Evolutionary conservation across 2,329 filamentous ascomycete species (phyloP).

Genomic region (Neonectria punicea): DNA sequence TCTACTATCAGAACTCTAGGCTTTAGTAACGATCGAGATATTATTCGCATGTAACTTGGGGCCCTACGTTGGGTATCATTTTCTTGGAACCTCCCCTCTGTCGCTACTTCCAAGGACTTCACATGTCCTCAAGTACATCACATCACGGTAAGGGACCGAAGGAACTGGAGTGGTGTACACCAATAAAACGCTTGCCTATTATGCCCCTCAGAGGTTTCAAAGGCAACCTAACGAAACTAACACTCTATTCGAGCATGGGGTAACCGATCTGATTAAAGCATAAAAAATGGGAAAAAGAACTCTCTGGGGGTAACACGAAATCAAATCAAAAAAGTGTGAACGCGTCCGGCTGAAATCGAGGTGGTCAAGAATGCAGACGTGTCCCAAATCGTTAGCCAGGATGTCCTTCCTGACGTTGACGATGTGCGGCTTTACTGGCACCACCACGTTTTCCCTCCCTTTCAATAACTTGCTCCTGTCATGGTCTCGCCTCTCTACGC

Average conservation of each 20-base stretch:
- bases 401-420: conserved; percentile 4
- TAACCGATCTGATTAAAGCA: conserved; percentile 52
- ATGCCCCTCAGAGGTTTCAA: conserved; percentile 36
- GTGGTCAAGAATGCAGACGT: conserved; percentile 22
- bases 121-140: not conserved
- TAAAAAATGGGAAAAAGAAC: conserved; percentile 49
- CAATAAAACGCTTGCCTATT: conserved; percentile 19
- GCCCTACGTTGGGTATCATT: not conserved
- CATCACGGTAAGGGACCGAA: not conserved
- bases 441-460: conserved; percentile 17
- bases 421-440: conserved; percentile 10
- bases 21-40: not conserved
- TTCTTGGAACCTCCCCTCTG: no score
- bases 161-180: not conserved
- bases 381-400: conserved; percentile 8
- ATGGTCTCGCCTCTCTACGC: conserved; percentile 37
- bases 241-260: conserved; percentile 46
- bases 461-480: conserved; percentile 26
- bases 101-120: not conserved
- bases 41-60: not conserved
- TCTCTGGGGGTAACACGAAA: conserved; percentile 50
- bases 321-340: conserved; percentile 48
- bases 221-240: conserved; percentile 41
- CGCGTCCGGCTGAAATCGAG: conserved; percentile 30
- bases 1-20: no score